A percentile compares a stretch with the other conserved stretches of the same genome.
phyloP scores from a whole-genome alignment of 345 rosid genomes.

The Sisymbrium irio region DNA sequence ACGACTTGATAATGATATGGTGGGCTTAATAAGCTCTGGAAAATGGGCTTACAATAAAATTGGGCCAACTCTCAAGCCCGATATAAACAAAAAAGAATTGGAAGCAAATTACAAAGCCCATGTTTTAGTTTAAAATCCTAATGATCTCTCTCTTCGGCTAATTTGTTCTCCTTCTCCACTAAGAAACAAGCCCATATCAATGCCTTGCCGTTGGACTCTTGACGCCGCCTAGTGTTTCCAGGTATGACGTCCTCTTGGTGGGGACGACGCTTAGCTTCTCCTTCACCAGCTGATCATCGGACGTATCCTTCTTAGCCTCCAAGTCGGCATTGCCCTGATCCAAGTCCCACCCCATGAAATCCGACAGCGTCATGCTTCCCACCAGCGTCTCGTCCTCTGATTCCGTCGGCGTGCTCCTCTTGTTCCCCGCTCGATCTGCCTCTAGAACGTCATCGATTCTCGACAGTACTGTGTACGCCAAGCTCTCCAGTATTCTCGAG shows the following conservation, averaged over 20 bases:
- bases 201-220: conserved; percentile 65
- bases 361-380: conserved; percentile 49
- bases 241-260: conserved; percentile 57
- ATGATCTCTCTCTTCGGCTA: not conserved
- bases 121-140: not conserved
- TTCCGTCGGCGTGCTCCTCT: conserved; percentile 37
- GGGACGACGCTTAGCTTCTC: conserved; percentile 36
- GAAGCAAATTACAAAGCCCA: conserved; percentile 8
- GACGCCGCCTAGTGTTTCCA: conserved; percentile 57
- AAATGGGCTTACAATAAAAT: conserved; percentile 3
- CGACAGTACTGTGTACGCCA: conserved; percentile 77
- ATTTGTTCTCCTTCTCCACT: not conserved
- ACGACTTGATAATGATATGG: too few relatives aligned
- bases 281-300: conserved; percentile 41
- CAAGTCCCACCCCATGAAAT: conserved; percentile 78
- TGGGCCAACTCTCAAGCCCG: conserved; percentile 19
- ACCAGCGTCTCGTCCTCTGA: conserved; percentile 30
- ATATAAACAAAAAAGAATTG: not conserved
- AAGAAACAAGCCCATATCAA: not conserved
- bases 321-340: conserved; percentile 37
- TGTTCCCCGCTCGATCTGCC: conserved; percentile 52
- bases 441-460: conserved; percentile 79
- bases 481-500: conserved; percentile 87
- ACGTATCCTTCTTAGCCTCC: conserved; percentile 37
- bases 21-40: not conserved